These are phyloP conservation scores for Ensete glaucum DNA, from an alignment of 176 grass and related monocot genomes.

Conservation along the genomic window DNA sequence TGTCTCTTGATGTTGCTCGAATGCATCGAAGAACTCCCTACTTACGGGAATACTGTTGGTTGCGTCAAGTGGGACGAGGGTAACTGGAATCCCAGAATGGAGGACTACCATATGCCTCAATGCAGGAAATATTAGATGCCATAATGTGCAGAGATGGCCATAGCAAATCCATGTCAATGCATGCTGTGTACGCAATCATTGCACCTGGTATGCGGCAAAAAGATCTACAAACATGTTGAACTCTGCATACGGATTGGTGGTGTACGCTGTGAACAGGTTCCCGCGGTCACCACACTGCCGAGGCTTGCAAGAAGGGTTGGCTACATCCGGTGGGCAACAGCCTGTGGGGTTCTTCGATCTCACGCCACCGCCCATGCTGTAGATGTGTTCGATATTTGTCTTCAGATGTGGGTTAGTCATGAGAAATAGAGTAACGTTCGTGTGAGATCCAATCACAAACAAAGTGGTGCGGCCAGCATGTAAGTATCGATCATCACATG, in stretches of 20 bases:
- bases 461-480: slow-evolving; percentile 39
- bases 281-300: slow-evolving; percentile 33
- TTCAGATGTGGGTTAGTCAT: slow-evolving; percentile 42
- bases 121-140: no score
- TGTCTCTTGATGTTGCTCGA: slow-evolving; percentile 35
- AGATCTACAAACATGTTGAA: slow-evolving; percentile 82
- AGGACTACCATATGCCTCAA: slow-evolving; percentile 29
- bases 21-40: slow-evolving; percentile 38
- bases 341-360: slow-evolving; percentile 33
- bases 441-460: slow-evolving; percentile 55
- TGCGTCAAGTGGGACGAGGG: slow-evolving; percentile 66
- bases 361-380: slow-evolving; percentile 61
- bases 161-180: no score
- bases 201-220: slow-evolving; percentile 64
- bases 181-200: no score
- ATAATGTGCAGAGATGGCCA: no score
- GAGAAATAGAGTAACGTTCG: slow-evolving; percentile 68
- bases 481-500: slow-evolving; percentile 52
- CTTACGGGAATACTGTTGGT: slow-evolving; percentile 63
- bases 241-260: slow-evolving; percentile 62
- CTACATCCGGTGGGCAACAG: slow-evolving; percentile 20
- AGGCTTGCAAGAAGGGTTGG: slow-evolving; percentile 13
- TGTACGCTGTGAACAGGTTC: slow-evolving; percentile 61
- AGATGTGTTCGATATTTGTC: slow-evolving; percentile 52
- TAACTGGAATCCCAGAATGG: slow-evolving; percentile 57